Evolutionary conservation across 1,284 basidiomycete genomes (phyloP).

Genomic region (Sanghuangporus weigelae): DNA sequence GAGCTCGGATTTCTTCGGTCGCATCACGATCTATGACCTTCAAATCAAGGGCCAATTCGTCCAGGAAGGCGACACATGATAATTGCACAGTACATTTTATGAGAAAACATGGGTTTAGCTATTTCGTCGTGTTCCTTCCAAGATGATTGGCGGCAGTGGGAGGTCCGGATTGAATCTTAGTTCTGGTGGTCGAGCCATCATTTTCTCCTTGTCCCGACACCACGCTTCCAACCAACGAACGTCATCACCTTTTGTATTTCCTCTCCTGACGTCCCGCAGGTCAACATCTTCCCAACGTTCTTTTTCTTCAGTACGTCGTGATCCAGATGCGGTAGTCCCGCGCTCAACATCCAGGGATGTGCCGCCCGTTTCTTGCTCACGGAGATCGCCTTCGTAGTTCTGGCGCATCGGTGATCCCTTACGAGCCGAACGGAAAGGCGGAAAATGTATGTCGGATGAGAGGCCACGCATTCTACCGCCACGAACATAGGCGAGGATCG

Average conservation of each 20-base stretch:
- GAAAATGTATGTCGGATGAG: background rate
- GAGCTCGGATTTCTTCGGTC: slow-evolving; percentile 75
- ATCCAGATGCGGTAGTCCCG: background rate
- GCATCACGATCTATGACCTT: slow-evolving; percentile 67
- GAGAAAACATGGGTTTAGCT: background rate
- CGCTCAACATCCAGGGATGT: background rate
- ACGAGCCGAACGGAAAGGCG: background rate
- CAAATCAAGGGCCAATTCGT: slow-evolving; percentile 39
- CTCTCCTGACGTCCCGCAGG: background rate
- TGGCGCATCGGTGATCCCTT: background rate
- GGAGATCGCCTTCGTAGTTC: background rate
- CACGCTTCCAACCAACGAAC: slow-evolving; percentile 13
- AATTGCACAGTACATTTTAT: background rate
- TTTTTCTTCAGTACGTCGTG: background rate
- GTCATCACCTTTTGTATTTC: background rate
- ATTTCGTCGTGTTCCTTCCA: background rate
- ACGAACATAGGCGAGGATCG: background rate
- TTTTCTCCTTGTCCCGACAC: slow-evolving; percentile 2
- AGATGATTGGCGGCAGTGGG: slow-evolving; percentile 7
- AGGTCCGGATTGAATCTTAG: slow-evolving; percentile 7
- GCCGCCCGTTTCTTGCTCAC: background rate
- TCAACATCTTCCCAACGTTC: background rate
- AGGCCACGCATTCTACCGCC: background rate
- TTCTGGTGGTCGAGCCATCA: background rate
- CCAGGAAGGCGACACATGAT: background rate